Base-by-base conservation (phyloP, 495 filamentous ascomycete species). In the Cudoniella acicularis region DNA sequence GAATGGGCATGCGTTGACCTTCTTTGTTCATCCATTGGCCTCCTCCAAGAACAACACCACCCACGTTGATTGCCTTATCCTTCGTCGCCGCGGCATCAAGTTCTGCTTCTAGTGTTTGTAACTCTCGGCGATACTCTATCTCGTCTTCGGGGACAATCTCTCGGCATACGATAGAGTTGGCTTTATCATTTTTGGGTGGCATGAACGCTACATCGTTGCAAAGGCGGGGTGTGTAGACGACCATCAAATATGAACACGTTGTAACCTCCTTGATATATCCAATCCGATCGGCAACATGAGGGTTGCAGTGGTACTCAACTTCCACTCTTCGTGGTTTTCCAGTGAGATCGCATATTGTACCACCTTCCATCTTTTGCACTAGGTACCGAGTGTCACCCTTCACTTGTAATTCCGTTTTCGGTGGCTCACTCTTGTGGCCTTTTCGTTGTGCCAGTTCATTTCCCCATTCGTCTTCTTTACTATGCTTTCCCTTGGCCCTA, bases 261-360 rank as follows among this genome's bases (percentile, higher is more conserved):
- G 87, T 87, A 3, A 96, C 80, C 69, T 98, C 94, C 67, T 98
- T 98, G 75, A 98, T 95, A 82, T 89, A 92, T 47, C 86, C 88
- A 61, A 98, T 97, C 8, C 87, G 86, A 70, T 97, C 93, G 4
- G 80, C 83, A 11, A 75, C 64, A 61, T 89, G 85, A 1, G 92
- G 89, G 63, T 90, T 85, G 75, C 94, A 98, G 73, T 98, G 94
- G 70, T 92, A 98, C 75, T 91, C 74, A 9, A 98, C 84, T 64
- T 98, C 94, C 58, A 97, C 88, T 58, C 83, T 87, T 42, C 94
- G 82, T 55, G 87, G 83, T 36, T 86, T 85, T n/a, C 88, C 87
- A 0, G 94, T 98, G 42, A 98, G 73, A 70, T 98, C 94, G 72
- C 94, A 98, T 24, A 83, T 83, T 2, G 92, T 96, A 21, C 94